Evolutionary conservation across 1,284 basidiomycete species (phyloP).

Genomic region (Trichosporon sp.): DNA sequence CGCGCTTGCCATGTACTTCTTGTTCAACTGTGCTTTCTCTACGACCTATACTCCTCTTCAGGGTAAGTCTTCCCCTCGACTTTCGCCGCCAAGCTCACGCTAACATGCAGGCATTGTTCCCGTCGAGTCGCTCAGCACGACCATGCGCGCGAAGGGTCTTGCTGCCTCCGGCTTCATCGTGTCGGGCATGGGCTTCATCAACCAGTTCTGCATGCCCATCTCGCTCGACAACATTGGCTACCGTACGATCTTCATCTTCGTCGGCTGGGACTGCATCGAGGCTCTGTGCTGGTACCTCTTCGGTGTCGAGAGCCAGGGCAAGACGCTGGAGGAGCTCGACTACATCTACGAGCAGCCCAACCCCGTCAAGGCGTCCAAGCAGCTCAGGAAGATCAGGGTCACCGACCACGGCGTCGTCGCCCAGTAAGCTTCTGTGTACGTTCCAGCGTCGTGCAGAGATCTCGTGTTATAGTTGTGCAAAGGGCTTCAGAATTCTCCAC

Average conservation of each 20-base stretch:
- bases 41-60: conserved; percentile 40
- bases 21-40: conserved; percentile 28
- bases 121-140: conserved; percentile 81
- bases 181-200: conserved; percentile 53
- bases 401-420: conserved; percentile 1
- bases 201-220: conserved; percentile 47
- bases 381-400: conserved; percentile 5
- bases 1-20: conserved; percentile 43
- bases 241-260: conserved; percentile 28
- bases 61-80: conserved; percentile 4
- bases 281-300: conserved; percentile 42
- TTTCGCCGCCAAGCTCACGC: conserved; percentile 39
- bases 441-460: too few relatives aligned
- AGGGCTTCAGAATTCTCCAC: neutral
- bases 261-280: conserved; percentile 40
- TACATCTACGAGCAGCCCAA: conserved; percentile 44
- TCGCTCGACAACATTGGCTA: conserved; percentile 50
- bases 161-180: conserved; percentile 49
- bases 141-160: conserved; percentile 79
- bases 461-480: too few relatives aligned
- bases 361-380: conserved; percentile 42
- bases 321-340: conserved; percentile 41
- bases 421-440: neutral
- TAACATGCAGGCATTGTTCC: conserved; percentile 71
- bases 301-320: conserved; percentile 43